These are phyloP conservation scores for Ophiostoma quercus DNA, from an alignment of 2,329 filamentous ascomycete genomes.

Conservation along the genomic window DNA sequence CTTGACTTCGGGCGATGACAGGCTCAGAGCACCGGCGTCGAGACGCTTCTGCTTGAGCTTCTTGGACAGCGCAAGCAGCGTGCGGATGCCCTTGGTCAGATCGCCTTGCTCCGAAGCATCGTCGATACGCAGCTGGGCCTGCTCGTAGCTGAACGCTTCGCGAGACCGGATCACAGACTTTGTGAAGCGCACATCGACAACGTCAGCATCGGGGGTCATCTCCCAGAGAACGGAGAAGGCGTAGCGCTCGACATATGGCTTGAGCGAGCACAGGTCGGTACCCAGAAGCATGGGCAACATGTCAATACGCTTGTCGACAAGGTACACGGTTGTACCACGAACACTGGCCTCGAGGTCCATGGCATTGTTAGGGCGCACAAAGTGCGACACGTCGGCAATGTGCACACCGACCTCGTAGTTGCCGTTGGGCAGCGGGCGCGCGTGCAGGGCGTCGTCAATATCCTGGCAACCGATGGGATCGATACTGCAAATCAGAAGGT, in stretches of 20 bases:
- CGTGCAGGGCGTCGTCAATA: conserved; percentile 95
- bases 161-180: conserved; percentile 97
- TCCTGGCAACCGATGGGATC: conserved; percentile 95
- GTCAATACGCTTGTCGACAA: conserved; percentile 98
- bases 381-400: conserved; percentile 98
- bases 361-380: conserved; percentile 92
- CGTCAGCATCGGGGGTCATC: conserved; percentile 69
- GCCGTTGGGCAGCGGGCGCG: conserved; percentile 76
- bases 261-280: conserved; percentile 92
- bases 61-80: conserved; percentile 80
- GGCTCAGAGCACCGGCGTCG: conserved; percentile 88
- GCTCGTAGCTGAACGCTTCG: conserved; percentile 96
- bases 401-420: conserved; percentile 96
- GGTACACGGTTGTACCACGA: conserved; percentile 91
- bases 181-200: conserved; percentile 80
- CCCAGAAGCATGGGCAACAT: conserved; percentile 97
- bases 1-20: conserved; percentile 96
- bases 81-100: conserved; percentile 82
- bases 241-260: conserved; percentile 93
- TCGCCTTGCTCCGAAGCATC: conserved; percentile 83
- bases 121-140: conserved; percentile 90
- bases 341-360: conserved; percentile 96
- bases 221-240: conserved; percentile 88
- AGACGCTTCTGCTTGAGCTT: conserved; percentile 92
- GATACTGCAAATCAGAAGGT: conserved; percentile 90